Base-by-base conservation (phyloP, 225 moss, liverwort and hornwort genomes). In the Asterella californica region DNA sequence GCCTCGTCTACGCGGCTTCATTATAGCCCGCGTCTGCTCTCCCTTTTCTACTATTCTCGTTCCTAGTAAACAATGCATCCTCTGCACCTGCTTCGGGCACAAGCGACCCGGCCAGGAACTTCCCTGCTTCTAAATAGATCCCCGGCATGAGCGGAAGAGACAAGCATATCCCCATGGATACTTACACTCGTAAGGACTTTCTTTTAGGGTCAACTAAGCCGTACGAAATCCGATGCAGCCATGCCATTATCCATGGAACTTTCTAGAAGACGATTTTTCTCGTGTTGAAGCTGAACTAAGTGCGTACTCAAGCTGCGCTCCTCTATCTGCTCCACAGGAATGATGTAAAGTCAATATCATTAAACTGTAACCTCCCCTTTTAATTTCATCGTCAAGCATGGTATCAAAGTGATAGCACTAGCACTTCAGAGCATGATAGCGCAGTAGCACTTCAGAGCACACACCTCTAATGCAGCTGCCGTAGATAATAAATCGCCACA, bases 251-350 rank as follows among this genome's bases (percentile, higher is more conserved):
- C 89, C 71, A 81, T 52, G 46, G 88, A 62, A 73, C 85, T 88
- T 66, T 74, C 68, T 57, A 81, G 76, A 37, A 84, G 73, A 54
- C 96, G 90, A 76, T 85, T 89, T 81, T 91, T 91, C 82, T 94
- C 97, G 79, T 84, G 85, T 82, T 97, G 90, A 75, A 97, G 88
- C 86, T 97, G 96, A 75, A 97, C 90, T 79, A 97, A 72, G 75
- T 97, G 96, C 72, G 94, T 94, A 78, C 88, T 90, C 81, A 97
- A 79, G 82, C 94, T 97, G 83, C 94, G 93, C 85, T 97, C 94
- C 82, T 97, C 94, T 74, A 94, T 91, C 94, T 97, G 94, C 81
- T 80, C 82, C 70, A 65, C 67, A 60, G 81, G 25, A 63, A 33
- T n/a, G 34, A 59, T 42, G 4, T 38, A n/a, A n/a, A 60, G 34